phyloP scores from a whole-genome alignment of 192 early-diverging fungal genomes.

The Umbelopsis sp. region DNA sequence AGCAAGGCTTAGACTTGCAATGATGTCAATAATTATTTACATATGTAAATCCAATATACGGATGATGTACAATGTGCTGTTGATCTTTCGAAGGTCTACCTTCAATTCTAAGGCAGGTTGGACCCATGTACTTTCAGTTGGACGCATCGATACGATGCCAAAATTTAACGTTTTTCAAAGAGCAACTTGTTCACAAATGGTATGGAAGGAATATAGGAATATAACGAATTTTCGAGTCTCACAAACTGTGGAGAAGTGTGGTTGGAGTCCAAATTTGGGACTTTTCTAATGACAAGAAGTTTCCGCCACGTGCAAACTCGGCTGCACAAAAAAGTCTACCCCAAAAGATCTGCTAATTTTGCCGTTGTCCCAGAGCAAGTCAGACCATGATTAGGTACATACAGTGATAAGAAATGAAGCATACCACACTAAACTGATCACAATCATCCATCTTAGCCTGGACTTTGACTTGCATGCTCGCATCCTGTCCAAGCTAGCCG shows the following conservation, averaged over 20 bases:
- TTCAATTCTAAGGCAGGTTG: too few species aligned
- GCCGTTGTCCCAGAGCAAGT: neutral
- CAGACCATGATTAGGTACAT: neutral
- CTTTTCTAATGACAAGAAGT: neutral
- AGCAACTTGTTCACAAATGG: too few species aligned
- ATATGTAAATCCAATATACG: too few species aligned
- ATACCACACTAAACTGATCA: neutral
- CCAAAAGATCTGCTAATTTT: neutral
- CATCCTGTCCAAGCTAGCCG: constrained; percentile 52
- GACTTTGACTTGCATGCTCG: constrained; percentile 57
- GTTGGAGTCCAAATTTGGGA: neutral
- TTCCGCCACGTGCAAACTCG: neutral
- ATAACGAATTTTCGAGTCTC: neutral
- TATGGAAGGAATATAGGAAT: too few species aligned
- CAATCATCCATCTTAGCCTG: constrained; percentile 34
- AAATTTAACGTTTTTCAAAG: too few species aligned
- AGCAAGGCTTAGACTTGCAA: too few species aligned
- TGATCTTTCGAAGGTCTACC: too few species aligned
- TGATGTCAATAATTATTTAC: too few species aligned
- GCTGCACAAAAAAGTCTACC: neutral
- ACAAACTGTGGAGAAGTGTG: neutral
- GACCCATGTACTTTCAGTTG: too few species aligned
- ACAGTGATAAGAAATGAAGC: neutral
- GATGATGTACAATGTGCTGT: too few species aligned
- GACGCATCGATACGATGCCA: too few species aligned